Base-by-base conservation (phyloP, 352 stramenopile species). In the Phytophthora tubulina region DNA sequence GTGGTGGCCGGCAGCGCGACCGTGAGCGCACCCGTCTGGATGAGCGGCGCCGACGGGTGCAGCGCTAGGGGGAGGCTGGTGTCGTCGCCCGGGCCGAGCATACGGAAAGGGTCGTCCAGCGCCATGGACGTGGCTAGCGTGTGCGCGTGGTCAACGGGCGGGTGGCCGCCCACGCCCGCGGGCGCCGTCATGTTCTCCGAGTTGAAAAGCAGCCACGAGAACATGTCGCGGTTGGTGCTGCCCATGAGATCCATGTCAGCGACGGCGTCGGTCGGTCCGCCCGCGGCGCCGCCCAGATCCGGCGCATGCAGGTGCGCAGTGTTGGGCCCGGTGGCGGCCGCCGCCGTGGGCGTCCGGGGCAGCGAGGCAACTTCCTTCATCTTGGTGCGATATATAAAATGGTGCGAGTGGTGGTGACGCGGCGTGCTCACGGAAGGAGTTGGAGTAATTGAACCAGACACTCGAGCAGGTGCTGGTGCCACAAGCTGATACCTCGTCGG, bases 141-240 rank as follows among this genome's bases (percentile, higher is more conserved):
- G 35, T 80, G 64, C 27, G 63, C 50, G 30, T 69, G 48, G 27
- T 75, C 63, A 4, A 55, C 48, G 8, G 52, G 14, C 21, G 52
- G 35, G 31, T 69, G 75, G 3, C 65, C 33, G 11, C 49, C 31
- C 52, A 62, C 67, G 35, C 65, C 67, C 4, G 64, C 36, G 11
- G 82, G 73, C 35, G 86, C 86, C 38, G 81, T 80, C 70, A 94
- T 92, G 75, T 93, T 90, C 70, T 95, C 87, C 70, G 87, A 95
- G 80, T 93, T 95, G 73, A 93, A 92, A 27, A 95, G 72, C 60
- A 93, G 76, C 87, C 87, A 95, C 56, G 87, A 93, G 65, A 95
- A 93, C 85, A 95, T 91, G 68, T 95, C 87, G 54, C 86, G 86
- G 72, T 92, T 94, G 30, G 84, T 83, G 56, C 73, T 79, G 57